Base-by-base conservation (phyloP, 306 rosid genomes). In the Medicago truncatula region DNA sequence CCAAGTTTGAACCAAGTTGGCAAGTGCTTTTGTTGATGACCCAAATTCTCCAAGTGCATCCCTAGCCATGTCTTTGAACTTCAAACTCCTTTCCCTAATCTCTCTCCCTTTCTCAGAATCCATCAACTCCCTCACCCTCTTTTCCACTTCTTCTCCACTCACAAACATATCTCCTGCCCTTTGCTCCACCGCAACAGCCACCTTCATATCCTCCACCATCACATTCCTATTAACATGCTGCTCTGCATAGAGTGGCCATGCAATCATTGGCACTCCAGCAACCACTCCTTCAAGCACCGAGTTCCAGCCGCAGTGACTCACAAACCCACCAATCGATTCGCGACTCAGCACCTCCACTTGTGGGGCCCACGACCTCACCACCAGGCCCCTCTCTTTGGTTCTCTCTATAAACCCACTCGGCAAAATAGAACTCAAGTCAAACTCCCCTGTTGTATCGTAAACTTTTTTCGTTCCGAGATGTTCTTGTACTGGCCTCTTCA, bases 291-390 rank as follows among this genome's bases (percentile, higher is more conserved):
- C 85, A 52, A 82, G 23, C 52, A 76, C 85, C 21, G 85, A 82
- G 85, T 82, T 82, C 85, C 85, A 82, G 3, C 85, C 85, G 13
- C 85, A 82, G 3, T 82, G 85, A 38, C 41, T 82, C 67, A 76
- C 82, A 20, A 82, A 82, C 52, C 52, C 85, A 0, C 82, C 82
- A 5, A 82, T 71, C 2, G 85, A 82, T n/a, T 77, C 67, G 1
- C 1, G 78, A 25, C 59, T 65, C 41, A 82, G 16, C 36, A 82
- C 82, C 31, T 76, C 78, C 40, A 82, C 85, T 15, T 82, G 85
- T 1, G 85, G 75, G 40, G 75, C 85, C 85, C 85, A 82, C 0
- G 76, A 58, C 4, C 6, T 38, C 14, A 82, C 78, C 49, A 82
- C 85, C 7, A 82, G 14, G 0, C 82, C 85, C 9, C 71, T 57